These are phyloP conservation scores for Chimonanthus salicifolius DNA, from an alignment of 164 flowering plant genomes.

Conservation along the genomic window DNA sequence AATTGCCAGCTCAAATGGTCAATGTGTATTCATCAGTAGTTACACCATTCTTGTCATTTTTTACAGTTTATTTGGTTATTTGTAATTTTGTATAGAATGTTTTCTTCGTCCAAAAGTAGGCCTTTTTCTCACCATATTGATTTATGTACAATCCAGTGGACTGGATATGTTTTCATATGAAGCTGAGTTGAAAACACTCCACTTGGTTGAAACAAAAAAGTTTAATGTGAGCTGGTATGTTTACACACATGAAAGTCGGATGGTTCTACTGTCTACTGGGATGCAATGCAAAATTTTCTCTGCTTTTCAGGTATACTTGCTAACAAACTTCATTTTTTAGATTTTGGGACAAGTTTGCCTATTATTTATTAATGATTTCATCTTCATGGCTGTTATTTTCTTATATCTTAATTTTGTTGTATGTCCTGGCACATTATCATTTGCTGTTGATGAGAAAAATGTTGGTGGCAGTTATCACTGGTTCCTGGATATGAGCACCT, in stretches of 20 bases:
- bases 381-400: too few relatives aligned
- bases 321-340: conserved; percentile 8
- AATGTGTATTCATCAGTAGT: too few relatives aligned
- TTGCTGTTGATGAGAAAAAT: too few relatives aligned
- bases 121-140: conserved; percentile 7
- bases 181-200: conserved; percentile 49
- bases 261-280: conserved; percentile 96
- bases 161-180: conserved; percentile 63
- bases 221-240: conserved; percentile 82
- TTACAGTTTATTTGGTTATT: neutral
- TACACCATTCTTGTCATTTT: too few relatives aligned
- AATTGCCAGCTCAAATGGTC: too few relatives aligned
- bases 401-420: too few relatives aligned
- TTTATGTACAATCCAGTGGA: conserved; percentile 52
- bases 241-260: conserved; percentile 93
- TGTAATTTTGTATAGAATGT: neutral
- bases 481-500: too few relatives aligned
- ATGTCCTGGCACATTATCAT: too few relatives aligned
- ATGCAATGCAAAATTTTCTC: conserved; percentile 82
- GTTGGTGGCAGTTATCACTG: too few relatives aligned
- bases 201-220: conserved; percentile 69
- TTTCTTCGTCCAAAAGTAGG: neutral
- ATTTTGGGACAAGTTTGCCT: neutral
- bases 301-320: conserved; percentile 75
- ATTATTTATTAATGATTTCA: neutral